Evolutionary conservation across 345 rosid genomes (phyloP).

Genomic region (Viola odorata): DNA sequence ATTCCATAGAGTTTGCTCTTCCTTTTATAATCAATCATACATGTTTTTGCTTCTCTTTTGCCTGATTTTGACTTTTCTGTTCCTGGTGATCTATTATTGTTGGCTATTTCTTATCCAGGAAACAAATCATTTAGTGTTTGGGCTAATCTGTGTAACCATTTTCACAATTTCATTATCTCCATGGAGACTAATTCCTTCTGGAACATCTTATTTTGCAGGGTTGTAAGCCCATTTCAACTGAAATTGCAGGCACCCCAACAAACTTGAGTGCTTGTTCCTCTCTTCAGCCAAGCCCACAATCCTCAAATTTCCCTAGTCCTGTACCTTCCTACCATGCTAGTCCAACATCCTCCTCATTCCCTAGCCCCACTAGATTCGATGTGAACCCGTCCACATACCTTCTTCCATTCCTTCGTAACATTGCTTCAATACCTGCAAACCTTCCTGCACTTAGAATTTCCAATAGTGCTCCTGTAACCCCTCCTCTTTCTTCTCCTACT

Average conservation of each 20-base stretch:
- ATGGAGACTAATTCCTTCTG: not conserved
- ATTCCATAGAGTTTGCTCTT: not conserved
- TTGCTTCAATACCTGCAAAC: constrained; percentile 29
- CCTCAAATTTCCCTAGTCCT: constrained; percentile 29
- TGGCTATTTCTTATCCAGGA: not conserved
- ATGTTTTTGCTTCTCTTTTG: not conserved
- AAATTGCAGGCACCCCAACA: constrained; percentile 22
- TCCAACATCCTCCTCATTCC: constrained; percentile 30
- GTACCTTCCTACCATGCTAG: constrained; percentile 32
- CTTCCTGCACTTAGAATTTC: constrained; percentile 32
- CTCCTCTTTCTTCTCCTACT: constrained; percentile 29
- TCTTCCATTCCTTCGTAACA: constrained; percentile 28
- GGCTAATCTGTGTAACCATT: not conserved
- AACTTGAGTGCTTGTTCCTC: constrained; percentile 28
- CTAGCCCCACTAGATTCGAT: constrained; percentile 25
- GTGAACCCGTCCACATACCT: constrained; percentile 26
- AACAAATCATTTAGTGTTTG: not conserved
- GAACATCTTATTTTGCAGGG: constrained; percentile 18
- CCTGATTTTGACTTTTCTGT: not conserved
- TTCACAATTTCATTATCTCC: not conserved
- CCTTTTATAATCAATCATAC: not conserved
- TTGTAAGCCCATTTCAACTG: constrained; percentile 20
- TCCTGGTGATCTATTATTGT: not conserved
- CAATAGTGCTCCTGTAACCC: constrained; percentile 36
- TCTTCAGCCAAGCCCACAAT: constrained; percentile 30